A percentile compares a stretch with the other conserved stretches of the same genome.
Conservation (phyloP, 208 protist genomes). For the Acanthamoeba triangularis region DNA sequence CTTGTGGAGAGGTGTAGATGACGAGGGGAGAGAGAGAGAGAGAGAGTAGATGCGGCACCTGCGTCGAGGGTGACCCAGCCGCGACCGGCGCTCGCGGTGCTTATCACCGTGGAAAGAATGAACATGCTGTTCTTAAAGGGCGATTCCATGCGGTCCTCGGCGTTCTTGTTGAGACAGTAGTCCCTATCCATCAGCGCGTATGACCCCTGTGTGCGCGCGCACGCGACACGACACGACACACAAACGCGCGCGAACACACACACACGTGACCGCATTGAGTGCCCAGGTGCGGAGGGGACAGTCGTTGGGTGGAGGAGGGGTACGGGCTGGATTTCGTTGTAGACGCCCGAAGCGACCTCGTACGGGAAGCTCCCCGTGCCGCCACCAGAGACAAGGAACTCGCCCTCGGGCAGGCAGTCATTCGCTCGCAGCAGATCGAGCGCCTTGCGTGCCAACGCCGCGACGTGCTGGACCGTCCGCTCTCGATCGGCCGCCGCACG, state of each 20-base stretch:
- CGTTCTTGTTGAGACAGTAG: conserved; percentile 14
- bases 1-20: background rate
- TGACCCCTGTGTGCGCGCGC: background rate
- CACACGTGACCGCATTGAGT: no score
- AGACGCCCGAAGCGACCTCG: background rate
- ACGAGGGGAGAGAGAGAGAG: background rate
- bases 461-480: background rate
- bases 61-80: conserved; percentile 1
- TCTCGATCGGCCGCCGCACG: background rate
- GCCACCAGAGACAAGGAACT: background rate
- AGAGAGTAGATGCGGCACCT: no score
- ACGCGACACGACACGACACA: background rate
- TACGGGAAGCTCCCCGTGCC: conserved; percentile 6
- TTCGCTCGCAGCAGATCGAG: background rate
- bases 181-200: background rate
- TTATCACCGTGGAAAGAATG: background rate
- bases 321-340: conserved; percentile 18
- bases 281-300: background rate
- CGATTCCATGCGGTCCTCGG: background rate
- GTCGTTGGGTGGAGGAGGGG: background rate
- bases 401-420: background rate
- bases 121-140: background rate
- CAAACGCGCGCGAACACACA: no score
- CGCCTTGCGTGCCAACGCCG: background rate
- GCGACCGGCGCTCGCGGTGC: background rate